These are phyloP conservation scores for Tricholoma terreum DNA, from an alignment of 768 basidiomycete genomes.

Conservation along the genomic window DNA sequence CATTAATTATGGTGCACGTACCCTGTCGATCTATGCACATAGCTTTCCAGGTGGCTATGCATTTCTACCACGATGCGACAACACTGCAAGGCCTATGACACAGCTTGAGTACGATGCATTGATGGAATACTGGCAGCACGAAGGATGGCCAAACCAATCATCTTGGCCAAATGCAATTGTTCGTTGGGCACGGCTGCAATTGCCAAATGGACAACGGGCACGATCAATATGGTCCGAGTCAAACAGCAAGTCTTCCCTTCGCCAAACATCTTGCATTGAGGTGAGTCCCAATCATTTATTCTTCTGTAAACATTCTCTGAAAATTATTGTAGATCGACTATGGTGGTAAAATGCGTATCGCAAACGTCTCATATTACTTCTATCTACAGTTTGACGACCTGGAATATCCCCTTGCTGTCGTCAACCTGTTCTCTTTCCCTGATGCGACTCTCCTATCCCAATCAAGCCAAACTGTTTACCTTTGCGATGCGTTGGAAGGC, in stretches of 20 bases:
- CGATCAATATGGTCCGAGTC: conserved; percentile 18
- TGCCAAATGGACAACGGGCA: conserved; percentile 24
- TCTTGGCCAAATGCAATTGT: not conserved
- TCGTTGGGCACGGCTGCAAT: conserved; percentile 19
- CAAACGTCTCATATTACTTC: not conserved
- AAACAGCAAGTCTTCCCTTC: not conserved
- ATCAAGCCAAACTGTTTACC: not conserved
- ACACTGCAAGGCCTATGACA: not conserved
- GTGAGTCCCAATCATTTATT: not conserved
- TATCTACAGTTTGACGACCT: not conserved
- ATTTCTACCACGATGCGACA: not conserved
- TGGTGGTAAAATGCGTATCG: not conserved
- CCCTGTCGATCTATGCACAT: not conserved
- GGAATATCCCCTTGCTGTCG: not conserved
- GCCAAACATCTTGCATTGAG: not conserved
- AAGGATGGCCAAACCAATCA: conserved; percentile 1
- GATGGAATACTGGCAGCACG: not conserved
- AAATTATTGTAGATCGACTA: not conserved
- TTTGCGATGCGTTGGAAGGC: not conserved
- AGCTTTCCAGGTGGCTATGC: not conserved
- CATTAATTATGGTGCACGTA: not conserved
- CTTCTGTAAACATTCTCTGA: not conserved
- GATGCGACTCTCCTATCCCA: not conserved
- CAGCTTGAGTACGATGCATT: not conserved
- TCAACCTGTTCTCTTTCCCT: not conserved